phyloP scores from a whole-genome alignment of 1,284 basidiomycete species.

The Melampsora larici-populina region DNA sequence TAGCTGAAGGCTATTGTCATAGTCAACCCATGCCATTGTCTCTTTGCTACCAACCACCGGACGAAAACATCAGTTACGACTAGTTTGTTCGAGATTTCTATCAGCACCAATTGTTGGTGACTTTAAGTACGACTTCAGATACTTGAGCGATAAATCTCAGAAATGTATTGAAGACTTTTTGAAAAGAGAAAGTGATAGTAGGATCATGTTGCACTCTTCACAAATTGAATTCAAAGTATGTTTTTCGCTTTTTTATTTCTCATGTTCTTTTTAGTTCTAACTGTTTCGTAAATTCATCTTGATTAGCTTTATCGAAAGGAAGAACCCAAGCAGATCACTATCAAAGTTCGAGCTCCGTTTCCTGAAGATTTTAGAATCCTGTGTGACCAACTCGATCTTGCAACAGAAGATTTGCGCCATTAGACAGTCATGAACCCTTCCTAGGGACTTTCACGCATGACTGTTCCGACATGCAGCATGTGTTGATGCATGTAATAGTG shows the following conservation, averaged over 20 bases:
- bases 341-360: slow-evolving; percentile 8
- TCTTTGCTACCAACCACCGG: slow-evolving; percentile 41
- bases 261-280: not conserved
- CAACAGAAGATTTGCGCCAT: not conserved
- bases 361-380: slow-evolving; percentile 31
- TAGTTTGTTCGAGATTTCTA: slow-evolving; percentile 43
- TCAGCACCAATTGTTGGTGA: slow-evolving; percentile 44
- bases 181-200: not conserved
- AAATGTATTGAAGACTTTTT: slow-evolving; percentile 25
- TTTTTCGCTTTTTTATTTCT: not conserved
- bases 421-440: no score
- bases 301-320: slow-evolving; percentile 27
- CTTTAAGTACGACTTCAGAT: slow-evolving; percentile 45
- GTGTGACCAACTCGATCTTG: slow-evolving; percentile 26
- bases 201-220: slow-evolving; percentile 14
- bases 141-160: slow-evolving; percentile 19
- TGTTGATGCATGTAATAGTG: no score
- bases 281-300: no score
- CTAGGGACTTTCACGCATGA: no score
- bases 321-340: slow-evolving; percentile 17
- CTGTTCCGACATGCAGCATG: no score
- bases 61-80: slow-evolving; percentile 46
- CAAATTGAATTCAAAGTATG: slow-evolving; percentile 23
- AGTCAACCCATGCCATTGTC: slow-evolving; percentile 41
- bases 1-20: not conserved